Percentiles rank a stretch among this genome's conserved stretches.
phyloP scores from a whole-genome alignment of 1,139 yeast species.

The Lodderomyces oxycetoniae region DNA sequence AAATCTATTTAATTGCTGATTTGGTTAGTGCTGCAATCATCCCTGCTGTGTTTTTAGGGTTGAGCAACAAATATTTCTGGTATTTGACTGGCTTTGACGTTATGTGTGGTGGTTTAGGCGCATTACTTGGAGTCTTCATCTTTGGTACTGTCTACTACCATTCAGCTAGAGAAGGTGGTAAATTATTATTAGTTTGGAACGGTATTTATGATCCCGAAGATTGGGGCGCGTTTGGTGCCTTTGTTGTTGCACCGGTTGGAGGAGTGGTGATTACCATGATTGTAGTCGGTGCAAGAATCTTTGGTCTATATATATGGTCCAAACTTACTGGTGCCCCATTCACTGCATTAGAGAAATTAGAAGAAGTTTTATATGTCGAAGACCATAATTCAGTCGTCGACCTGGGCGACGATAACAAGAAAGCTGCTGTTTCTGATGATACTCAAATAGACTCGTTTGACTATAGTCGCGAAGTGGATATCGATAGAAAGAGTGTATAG shows the following conservation, averaged over 20 bases:
- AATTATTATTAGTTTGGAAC: conserved; percentile 61
- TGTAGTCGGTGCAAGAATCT: conserved; percentile 50
- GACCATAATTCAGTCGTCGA: conserved; percentile 11
- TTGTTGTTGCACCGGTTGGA: conserved; percentile 85
- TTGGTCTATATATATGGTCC: conserved; percentile 32
- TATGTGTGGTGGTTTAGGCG: conserved; percentile 79
- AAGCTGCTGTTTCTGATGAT: too few species aligned
- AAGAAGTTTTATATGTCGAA: conserved; percentile 13
- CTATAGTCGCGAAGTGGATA: neutral
- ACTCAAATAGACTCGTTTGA: neutral
- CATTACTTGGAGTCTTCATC: conserved; percentile 71
- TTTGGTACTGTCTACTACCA: conserved; percentile 79
- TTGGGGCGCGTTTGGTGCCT: conserved; percentile 95
- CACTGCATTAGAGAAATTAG: conserved; percentile 53
- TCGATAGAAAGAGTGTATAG: conserved; percentile 10
- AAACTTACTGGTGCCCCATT: conserved; percentile 42
- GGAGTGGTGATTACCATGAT: conserved; percentile 58
- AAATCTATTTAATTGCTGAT: conserved; percentile 87
- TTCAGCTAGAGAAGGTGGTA: conserved; percentile 73
- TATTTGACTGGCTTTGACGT: conserved; percentile 79
- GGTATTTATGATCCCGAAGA: conserved; percentile 75
- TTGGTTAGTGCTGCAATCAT: conserved; percentile 81
- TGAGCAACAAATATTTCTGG: conserved; percentile 57
- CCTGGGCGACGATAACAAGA: conserved; percentile 13
- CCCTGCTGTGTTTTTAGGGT: conserved; percentile 80